These are phyloP conservation scores for Nidula microcarpa DNA, from an alignment of 768 basidiomycete genomes.

Conservation along the genomic window DNA sequence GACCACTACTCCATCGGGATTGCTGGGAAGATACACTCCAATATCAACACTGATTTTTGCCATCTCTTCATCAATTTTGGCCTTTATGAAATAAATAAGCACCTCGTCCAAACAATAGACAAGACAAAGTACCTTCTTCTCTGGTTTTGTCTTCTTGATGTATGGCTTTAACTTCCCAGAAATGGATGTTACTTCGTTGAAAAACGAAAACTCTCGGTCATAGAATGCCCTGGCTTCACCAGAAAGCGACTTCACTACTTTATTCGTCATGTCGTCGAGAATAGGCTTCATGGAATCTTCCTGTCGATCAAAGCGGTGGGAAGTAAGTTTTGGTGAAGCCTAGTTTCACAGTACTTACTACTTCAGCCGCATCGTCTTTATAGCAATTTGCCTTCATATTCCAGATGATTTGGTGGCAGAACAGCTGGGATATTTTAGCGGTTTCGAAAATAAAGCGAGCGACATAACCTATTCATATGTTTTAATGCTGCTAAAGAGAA, in stretches of 20 bases:
- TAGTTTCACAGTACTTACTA: conserved; percentile 41
- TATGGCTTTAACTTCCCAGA: conserved; percentile 96
- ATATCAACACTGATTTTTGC: conserved; percentile 88
- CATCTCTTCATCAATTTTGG: conserved; percentile 99
- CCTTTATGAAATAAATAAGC: conserved; percentile 37
- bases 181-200: conserved; percentile 95
- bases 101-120: too few relatives aligned
- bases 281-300: conserved; percentile 94
- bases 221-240: conserved; percentile 89
- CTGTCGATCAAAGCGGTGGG: conserved; percentile 32
- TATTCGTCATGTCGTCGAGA: conserved; percentile 82
- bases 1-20: conserved; percentile 95
- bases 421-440: conserved; percentile 92
- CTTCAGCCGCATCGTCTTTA: conserved; percentile 85
- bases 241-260: conserved; percentile 81
- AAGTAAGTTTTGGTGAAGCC: background rate
- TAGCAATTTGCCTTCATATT: conserved; percentile 99
- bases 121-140: conserved; percentile 77
- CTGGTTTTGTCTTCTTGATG: conserved; percentile 91
- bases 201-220: conserved; percentile 93
- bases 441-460: conserved; percentile 95
- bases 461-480: conserved; percentile 71
- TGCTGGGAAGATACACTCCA: conserved; percentile 97
- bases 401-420: conserved; percentile 99
- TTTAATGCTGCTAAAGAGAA: background rate